phyloP scores from a whole-genome alignment of 2,329 filamentous ascomycete species.

The Aspergillus bombycis region DNA sequence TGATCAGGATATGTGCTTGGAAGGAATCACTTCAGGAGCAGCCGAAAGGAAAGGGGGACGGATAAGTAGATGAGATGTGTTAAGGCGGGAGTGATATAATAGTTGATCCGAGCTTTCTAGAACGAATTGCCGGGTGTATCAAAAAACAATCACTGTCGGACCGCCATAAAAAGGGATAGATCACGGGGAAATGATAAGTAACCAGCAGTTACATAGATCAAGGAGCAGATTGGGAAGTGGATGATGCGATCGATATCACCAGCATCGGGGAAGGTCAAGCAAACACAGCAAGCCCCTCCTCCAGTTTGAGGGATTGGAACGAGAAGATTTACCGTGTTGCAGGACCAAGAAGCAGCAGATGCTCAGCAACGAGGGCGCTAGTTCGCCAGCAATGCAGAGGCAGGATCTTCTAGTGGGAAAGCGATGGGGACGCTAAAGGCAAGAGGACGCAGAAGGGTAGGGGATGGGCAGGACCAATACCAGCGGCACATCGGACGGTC shows the following conservation, averaged over 20 bases:
- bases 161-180: conserved; percentile 12
- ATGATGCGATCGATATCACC: conserved; percentile 21
- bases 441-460: conserved; percentile 25
- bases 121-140: conserved; percentile 17
- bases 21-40: not conserved
- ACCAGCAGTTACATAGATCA: conserved; percentile 16
- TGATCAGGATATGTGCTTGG: not conserved
- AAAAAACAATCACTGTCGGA: not conserved
- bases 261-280: conserved; percentile 10
- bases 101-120: conserved; percentile 20
- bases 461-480: conserved; percentile 31
- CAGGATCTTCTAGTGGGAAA: conserved; percentile 17
- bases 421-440: conserved; percentile 20
- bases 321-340: conserved; percentile 26
- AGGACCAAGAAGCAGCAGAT: conserved; percentile 23
- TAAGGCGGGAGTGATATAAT: conserved; percentile 10
- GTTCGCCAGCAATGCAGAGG: conserved; percentile 22
- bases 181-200: conserved; percentile 19
- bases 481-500: conserved; percentile 27
- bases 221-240: conserved; percentile 6
- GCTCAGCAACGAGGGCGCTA: conserved; percentile 25
- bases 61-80: conserved; percentile 2
- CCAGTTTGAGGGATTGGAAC: conserved; percentile 20
- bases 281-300: conserved; percentile 20
- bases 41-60: not conserved